Percentiles rank a stretch among this genome's conserved stretches.
These are phyloP conservation scores for Friedmanniomyces endolithicus DNA, from an alignment of 495 filamentous ascomycete genomes.

Conservation along the genomic window DNA sequence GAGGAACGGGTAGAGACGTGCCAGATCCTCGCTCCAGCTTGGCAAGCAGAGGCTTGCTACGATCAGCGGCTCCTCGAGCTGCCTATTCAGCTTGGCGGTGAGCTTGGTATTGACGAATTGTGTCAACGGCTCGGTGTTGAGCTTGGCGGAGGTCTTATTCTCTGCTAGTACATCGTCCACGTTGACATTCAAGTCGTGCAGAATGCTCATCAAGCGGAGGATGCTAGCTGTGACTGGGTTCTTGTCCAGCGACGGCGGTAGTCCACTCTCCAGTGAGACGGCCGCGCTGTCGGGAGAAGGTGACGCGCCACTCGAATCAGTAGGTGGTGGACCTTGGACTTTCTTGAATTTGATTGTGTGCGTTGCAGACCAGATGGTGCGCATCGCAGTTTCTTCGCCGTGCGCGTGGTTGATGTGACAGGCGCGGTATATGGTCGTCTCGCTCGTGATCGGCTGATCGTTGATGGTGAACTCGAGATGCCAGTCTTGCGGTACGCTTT, in stretches of 20 bases:
- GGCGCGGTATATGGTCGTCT: slow-evolving; percentile 93
- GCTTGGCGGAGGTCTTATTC: slow-evolving; percentile 53
- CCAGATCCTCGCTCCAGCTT: slow-evolving; percentile 94
- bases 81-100: slow-evolving; percentile 95
- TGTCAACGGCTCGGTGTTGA: slow-evolving; percentile 74
- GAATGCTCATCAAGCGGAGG: slow-evolving; percentile 73
- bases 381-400: slow-evolving; percentile 51
- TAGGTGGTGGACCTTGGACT: slow-evolving; percentile 74
- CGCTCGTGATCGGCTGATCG: slow-evolving; percentile 68
- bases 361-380: slow-evolving; percentile 77
- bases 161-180: slow-evolving; percentile 94
- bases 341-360: slow-evolving; percentile 88
- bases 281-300: slow-evolving; percentile 27
- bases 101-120: slow-evolving; percentile 99
- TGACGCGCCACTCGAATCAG: slow-evolving; percentile 54
- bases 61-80: slow-evolving; percentile 95
- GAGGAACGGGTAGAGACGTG: slow-evolving; percentile 90
- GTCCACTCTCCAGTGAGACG: slow-evolving; percentile 39
- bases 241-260: slow-evolving; percentile 75
- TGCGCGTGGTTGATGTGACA: slow-evolving; percentile 62
- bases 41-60: slow-evolving; percentile 95
- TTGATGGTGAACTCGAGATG: slow-evolving; percentile 93
- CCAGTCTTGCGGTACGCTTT: slow-evolving; percentile 79
- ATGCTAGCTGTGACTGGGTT: slow-evolving; percentile 76
- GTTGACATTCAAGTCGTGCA: slow-evolving; percentile 89